Base-by-base conservation (phyloP, 331 rosid species). In the Malus hybrid region DNA sequence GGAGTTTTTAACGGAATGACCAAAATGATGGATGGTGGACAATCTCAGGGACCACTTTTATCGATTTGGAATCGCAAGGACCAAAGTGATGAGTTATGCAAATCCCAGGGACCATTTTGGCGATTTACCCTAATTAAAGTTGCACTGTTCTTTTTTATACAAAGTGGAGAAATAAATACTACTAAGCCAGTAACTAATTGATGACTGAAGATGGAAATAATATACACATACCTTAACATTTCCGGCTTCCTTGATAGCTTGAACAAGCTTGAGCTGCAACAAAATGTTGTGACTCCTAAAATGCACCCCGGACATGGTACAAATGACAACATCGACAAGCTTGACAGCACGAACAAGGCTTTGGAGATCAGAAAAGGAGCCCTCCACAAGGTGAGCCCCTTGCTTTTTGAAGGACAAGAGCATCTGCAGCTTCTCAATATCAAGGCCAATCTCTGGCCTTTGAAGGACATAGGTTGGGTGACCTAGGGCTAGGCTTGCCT, bases 191-290 rank as follows among this genome's bases (percentile, higher is more conserved):
- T 4, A 11, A 44, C 50, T 46, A 46, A 12, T 46, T 46, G 16
- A 46, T 12, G 16, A 39, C 16, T 12, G 52, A 46, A 46, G 15
- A 46, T 12, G 52, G 6, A 33, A 27, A 24, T 0, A 4, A 33
- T 28, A 63, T 20, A 14, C 36, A 29, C 22, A 7, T 83, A 90
- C 97, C 94, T 91, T 91, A 15, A 91, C 2, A 71, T 89, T 87
- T 62, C 90, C 88, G 12, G 97, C 94, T 77, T 91, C 84, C 85
- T 89, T 89, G 10, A 91, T 91, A 12, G 94, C 97, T 72, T 80
- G 77, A 55, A 89, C 84, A 44, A 91, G 97, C 70, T 91, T 89
- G 62, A 91, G 97, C 67, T 91, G 94, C 18, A 83, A 87, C 12
- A 87, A 89, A 46, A 91, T 86, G 16, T 89, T 89, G 74, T 89